Conservation (phyloP, 208 protist genomes). For the Phytomonas sp. region DNA sequence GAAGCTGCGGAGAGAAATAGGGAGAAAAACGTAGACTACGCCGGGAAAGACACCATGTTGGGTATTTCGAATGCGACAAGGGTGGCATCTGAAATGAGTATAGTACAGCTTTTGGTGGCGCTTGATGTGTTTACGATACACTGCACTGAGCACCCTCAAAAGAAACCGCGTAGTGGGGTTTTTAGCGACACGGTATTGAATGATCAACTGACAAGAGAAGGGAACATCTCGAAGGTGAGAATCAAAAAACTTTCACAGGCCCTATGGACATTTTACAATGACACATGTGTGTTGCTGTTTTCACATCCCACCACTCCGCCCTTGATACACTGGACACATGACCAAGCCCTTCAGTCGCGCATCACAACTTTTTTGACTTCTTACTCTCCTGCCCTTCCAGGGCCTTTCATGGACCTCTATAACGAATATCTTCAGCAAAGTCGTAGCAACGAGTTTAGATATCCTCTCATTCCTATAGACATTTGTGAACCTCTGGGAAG, state of each 20-base stretch:
- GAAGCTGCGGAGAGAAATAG: neutral
- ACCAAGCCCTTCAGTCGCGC: neutral
- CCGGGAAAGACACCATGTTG: neutral
- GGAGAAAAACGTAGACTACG: neutral
- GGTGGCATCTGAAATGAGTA: neutral
- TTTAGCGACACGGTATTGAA: neutral
- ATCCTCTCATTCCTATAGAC: neutral
- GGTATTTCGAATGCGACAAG: neutral
- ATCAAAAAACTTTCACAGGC: neutral
- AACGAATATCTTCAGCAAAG: neutral
- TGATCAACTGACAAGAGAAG: neutral
- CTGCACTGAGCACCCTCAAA: neutral
- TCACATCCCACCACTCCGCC: neutral
- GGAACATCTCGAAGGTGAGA: neutral
- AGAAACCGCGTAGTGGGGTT: neutral
- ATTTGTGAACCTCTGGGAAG: neutral
- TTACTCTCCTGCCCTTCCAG: neutral
- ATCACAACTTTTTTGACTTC: neutral
- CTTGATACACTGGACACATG: neutral
- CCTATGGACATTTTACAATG: neutral
- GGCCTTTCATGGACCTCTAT: neutral
- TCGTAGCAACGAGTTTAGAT: neutral
- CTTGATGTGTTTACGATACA: neutral
- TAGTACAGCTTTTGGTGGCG: neutral
- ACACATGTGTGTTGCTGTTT: neutral